A percentile compares a stretch with the other conserved stretches of the same genome.
Conservation (phyloP, 2,329 filamentous ascomycete species). For the Fusarium drepaniforme region DNA sequence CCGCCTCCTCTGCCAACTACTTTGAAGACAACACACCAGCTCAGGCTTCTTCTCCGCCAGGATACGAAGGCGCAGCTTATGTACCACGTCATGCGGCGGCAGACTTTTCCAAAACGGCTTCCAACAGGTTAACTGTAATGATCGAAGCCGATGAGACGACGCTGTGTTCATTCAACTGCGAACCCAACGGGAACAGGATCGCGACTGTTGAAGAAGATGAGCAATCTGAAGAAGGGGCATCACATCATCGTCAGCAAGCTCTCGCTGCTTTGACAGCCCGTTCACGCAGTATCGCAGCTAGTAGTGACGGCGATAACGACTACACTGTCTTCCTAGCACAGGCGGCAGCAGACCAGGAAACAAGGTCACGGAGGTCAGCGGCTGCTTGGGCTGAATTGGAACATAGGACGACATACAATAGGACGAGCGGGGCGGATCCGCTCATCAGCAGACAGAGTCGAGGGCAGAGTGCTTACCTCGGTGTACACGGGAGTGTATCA, state of each 20-base stretch:
- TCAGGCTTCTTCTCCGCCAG: conserved; percentile 16
- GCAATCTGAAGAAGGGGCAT: conserved; percentile 22
- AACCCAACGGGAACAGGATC: not conserved
- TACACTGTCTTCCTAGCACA: conserved; percentile 41
- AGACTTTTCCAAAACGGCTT: conserved; percentile 44
- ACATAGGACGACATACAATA: conserved; percentile 11
- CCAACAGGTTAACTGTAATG: conserved; percentile 32
- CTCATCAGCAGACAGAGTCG: conserved; percentile 18
- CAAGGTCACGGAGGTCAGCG: conserved; percentile 23
- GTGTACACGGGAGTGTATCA: conserved; percentile 16
- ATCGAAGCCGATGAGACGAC: conserved; percentile 37
- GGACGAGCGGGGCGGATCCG: conserved; percentile 20
- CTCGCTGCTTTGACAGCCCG: conserved; percentile 26
- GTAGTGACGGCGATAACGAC: conserved; percentile 31
- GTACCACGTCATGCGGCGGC: conserved; percentile 47
- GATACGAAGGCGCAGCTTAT: conserved; percentile 36
- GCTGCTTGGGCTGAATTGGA: conserved; percentile 36
- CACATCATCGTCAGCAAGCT: conserved; percentile 29
- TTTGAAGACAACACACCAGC: conserved; percentile 20
- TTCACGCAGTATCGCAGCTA: conserved; percentile 17
- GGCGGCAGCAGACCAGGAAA: conserved; percentile 19
- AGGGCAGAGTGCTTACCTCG: conserved; percentile 25
- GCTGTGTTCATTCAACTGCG: conserved; percentile 37
- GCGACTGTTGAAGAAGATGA: conserved; percentile 9
- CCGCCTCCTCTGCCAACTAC: conserved; percentile 33